These are phyloP conservation scores for Avicennia marina DNA, from an alignment of 257 asterid species.

Conservation along the genomic window DNA sequence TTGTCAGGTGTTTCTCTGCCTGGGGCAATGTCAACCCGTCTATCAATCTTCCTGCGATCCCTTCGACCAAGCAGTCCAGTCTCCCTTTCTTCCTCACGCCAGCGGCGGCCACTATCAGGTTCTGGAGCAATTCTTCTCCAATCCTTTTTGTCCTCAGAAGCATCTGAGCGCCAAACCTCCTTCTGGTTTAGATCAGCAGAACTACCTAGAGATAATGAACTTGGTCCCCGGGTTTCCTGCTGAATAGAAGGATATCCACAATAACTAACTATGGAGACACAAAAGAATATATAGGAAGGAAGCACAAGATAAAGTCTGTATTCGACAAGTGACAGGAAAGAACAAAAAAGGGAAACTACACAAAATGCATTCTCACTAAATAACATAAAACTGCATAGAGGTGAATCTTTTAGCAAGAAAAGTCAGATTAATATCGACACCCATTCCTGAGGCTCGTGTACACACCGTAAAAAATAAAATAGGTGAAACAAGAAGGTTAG, in stretches of 20 bases:
- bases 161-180: slow-evolving; percentile 80
- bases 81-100: slow-evolving; percentile 99
- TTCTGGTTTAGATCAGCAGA: slow-evolving; percentile 73
- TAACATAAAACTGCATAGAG: too few species aligned
- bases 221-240: slow-evolving; percentile 82
- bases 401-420: too few species aligned
- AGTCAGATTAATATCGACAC: too few species aligned
- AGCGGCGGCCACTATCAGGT: slow-evolving; percentile 79
- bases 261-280: neutral
- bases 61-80: slow-evolving; percentile 91
- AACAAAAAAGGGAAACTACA: neutral
- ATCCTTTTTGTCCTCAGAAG: slow-evolving; percentile 75
- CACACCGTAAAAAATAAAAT: too few species aligned
- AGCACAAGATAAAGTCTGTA: neutral
- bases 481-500: too few species aligned
- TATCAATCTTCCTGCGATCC: slow-evolving; percentile 89
- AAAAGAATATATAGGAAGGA: neutral
- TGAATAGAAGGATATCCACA: neutral
- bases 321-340: neutral
- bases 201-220: slow-evolving; percentile 80
- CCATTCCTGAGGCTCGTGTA: too few species aligned
- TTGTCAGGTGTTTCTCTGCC: slow-evolving; percentile 69
- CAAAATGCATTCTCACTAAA: too few species aligned
- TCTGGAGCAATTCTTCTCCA: slow-evolving; percentile 66
- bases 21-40: slow-evolving; percentile 63